A percentile compares a stretch with the other conserved stretches of the same genome.
These are phyloP conservation scores for Penicillium expansum DNA, from an alignment of 2,329 filamentous ascomycete genomes.

Conservation along the genomic window DNA sequence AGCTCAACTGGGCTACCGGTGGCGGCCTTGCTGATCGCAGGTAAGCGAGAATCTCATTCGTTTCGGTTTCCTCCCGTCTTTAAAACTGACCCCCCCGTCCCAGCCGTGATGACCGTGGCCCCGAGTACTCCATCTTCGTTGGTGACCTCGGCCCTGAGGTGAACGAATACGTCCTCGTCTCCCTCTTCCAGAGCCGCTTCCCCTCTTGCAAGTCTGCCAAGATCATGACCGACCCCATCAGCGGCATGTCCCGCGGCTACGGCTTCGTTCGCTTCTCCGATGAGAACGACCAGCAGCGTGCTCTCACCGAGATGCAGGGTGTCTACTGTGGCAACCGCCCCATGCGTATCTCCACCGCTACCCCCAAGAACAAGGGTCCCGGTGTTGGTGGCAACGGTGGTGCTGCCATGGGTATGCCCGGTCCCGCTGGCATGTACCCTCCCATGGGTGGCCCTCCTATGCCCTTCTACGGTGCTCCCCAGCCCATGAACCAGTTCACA, in stretches of 20 bases:
- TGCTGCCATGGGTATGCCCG: constrained; percentile 51
- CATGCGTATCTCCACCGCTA: constrained; percentile 97
- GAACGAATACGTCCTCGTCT: constrained; percentile 96
- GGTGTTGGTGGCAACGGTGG: constrained; percentile 53
- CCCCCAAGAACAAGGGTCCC: constrained; percentile 80
- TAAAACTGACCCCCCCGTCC: constrained; percentile 6
- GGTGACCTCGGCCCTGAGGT: constrained; percentile 97
- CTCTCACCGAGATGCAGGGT: constrained; percentile 96
- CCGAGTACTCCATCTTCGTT: constrained; percentile 96
- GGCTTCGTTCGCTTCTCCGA: constrained; percentile 97
- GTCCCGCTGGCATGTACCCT: constrained; percentile 62
- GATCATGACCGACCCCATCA: constrained; percentile 99
- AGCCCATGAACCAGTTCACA: constrained; percentile 99
- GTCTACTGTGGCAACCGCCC: constrained; percentile 98
- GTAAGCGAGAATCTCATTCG: constrained; percentile 49
- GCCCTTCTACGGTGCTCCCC: constrained; percentile 62
- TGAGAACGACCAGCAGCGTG: constrained; percentile 92
- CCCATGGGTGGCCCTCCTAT: constrained; percentile 67
- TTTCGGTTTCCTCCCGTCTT: background rate
- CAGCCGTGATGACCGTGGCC: constrained; percentile 84
- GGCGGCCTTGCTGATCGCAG: constrained; percentile 92
- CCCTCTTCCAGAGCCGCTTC: constrained; percentile 94
- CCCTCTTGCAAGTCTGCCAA: constrained; percentile 98
- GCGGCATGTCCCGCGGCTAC: constrained; percentile 94
- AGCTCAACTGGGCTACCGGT: constrained; percentile 98